Base-by-base conservation (phyloP, 1,284 basidiomycete genomes). In the Omphalotus olearius region DNA sequence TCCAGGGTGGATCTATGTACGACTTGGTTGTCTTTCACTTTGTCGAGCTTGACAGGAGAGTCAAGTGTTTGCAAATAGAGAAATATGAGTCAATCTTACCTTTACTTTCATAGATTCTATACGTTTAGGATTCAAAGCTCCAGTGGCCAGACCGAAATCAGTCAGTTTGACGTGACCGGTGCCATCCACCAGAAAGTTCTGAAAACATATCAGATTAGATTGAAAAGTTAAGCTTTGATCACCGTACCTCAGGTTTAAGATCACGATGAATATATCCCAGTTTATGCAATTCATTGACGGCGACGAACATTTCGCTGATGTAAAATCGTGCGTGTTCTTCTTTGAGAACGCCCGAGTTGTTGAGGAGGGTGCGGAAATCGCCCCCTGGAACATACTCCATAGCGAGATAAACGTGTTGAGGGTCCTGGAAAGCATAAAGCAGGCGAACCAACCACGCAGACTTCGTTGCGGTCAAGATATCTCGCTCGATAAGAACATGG, bases 381-480 rank as follows among this genome's bases (percentile, higher is more conserved):
- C 94, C 94, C 35, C 94, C 94, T 1, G 94, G 94, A 11, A 98
- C 94, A 65, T 96, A 98, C 75, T 99, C 97, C 94, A 98, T 98
- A 0, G 94, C 94, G 45, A 98, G 87, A 65, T 95, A 98, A 25
- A 98, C 93, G 61, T 88, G 79, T 54, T 88, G 76, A 0, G 82
- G 74, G 65, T 98, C 94, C 68, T 98, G 94, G 71, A 98, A 98
- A 0, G 94, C 94, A 65, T 98, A 98, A 3, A 98, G 73, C 7
- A 98, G 75, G 17, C 85, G 78, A 41, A 98, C 95, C 51, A 98
- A 80, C 94, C 94, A 98, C 1, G 93, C 90, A 0, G 93, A 95
- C 69, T 95, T 94, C 26, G 94, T 96, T 1, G 93, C 91, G 0
- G 94, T 96, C 57, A 98, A 73, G 62, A 98, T 98, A 67, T 98